Percentiles rank a stretch among this genome's conserved stretches.
These are phyloP conservation scores for Botryotinia narcissicola DNA, from an alignment of 2,329 filamentous ascomycete species.

Conservation along the genomic window DNA sequence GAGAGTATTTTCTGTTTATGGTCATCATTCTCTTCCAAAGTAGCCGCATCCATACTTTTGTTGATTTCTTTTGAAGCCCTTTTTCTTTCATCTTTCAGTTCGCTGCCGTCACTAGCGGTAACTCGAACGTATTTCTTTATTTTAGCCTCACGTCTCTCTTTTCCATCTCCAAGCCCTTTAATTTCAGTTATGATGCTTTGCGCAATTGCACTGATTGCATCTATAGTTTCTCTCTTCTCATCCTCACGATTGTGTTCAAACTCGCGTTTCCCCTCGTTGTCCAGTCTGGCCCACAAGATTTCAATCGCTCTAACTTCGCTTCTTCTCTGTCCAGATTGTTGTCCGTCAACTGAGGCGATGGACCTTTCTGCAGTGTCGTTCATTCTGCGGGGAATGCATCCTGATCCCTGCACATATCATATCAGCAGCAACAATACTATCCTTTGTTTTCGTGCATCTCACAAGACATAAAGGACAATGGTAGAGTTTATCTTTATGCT, in stretches of 20 bases:
- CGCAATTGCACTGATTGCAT: background rate
- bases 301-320: background rate
- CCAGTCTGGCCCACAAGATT: background rate
- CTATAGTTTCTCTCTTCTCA: background rate
- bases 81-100: background rate
- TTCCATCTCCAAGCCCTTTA: background rate
- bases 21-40: background rate
- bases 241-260: background rate
- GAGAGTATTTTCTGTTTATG: background rate
- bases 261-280: background rate
- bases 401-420: background rate
- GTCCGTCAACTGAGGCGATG: no score
- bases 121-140: background rate
- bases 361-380: background rate
- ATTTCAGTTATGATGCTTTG: background rate
- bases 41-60: background rate
- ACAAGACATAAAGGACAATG: background rate
- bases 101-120: background rate
- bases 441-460: background rate
- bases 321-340: background rate
- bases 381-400: background rate
- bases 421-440: background rate
- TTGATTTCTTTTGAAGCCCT: background rate
- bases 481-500: background rate
- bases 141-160: background rate